phyloP scores from a whole-genome alignment of 345 rosid genomes.

The Rhodomyrtus tomentosa region DNA sequence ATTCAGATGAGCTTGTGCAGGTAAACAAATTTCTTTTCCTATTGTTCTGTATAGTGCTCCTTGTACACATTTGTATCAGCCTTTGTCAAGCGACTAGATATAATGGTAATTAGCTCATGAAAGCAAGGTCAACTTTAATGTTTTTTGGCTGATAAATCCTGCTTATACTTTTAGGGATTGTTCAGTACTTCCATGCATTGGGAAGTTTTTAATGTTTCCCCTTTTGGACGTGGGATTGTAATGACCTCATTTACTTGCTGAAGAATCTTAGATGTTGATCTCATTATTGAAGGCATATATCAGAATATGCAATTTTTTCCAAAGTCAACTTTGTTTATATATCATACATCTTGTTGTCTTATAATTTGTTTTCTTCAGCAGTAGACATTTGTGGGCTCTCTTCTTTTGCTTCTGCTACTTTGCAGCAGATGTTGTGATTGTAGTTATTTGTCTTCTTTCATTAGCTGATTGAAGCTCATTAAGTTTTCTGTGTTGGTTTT shows the following conservation, averaged over 20 bases:
- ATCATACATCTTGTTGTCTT: background rate
- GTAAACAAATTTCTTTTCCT: conserved; percentile 14
- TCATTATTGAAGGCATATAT: background rate
- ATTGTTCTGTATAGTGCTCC: background rate
- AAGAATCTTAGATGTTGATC: background rate
- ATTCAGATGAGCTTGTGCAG: conserved; percentile 92
- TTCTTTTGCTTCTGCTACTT: background rate
- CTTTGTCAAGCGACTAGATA: background rate
- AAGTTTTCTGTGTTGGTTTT: background rate
- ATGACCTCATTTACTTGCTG: background rate
- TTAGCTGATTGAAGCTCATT: background rate
- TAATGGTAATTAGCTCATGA: background rate
- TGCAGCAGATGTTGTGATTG: background rate
- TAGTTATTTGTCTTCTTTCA: background rate
- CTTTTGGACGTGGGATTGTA: background rate
- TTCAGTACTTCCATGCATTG: background rate
- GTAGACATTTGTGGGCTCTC: background rate
- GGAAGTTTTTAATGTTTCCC: background rate
- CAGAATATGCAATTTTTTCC: background rate
- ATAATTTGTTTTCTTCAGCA: background rate
- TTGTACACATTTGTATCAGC: background rate
- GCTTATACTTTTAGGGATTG: background rate
- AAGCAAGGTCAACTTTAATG: background rate
- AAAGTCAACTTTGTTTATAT: background rate
- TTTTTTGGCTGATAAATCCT: background rate